Percentiles rank a stretch among this genome's conserved stretches.
These are phyloP conservation scores for Colletotrichum brevisporum DNA, from an alignment of 2,329 filamentous ascomycete genomes.

Conservation along the genomic window DNA sequence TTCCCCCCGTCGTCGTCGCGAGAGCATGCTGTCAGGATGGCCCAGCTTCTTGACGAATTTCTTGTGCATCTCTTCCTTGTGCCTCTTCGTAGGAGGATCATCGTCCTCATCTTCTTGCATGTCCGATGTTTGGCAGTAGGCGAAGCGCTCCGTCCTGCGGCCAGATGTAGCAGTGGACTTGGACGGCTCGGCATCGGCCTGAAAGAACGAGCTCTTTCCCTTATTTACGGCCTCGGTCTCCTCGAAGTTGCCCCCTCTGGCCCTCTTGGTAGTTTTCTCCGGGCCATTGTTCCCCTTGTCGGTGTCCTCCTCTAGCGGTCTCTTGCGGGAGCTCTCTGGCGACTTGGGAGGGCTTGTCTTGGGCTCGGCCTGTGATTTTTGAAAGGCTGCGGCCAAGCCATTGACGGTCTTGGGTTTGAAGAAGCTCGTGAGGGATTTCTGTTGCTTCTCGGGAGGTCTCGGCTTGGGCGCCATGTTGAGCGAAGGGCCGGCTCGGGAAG, in stretches of 20 bases:
- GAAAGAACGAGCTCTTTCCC: conserved; percentile 54
- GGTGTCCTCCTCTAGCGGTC: conserved; percentile 63
- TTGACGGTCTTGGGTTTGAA: conserved; percentile 76
- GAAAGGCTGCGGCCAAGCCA: conserved; percentile 55
- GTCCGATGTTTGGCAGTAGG: conserved; percentile 60
- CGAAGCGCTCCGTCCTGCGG: conserved; percentile 65
- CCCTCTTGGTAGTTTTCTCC: conserved; percentile 59
- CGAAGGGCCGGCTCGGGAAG: neutral
- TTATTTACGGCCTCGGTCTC: conserved; percentile 46
- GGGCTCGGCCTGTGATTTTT: conserved; percentile 48
- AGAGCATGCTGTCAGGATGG: conserved; percentile 84
- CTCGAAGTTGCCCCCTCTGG: conserved; percentile 53
- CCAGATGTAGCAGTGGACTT: conserved; percentile 44
- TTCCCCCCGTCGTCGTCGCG: conserved; percentile 69
- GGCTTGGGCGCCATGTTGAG: conserved; percentile 34
- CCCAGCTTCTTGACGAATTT: conserved; percentile 94
- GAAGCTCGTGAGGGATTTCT: conserved; percentile 89
- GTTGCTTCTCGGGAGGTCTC: conserved; percentile 71
- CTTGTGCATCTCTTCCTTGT: conserved; percentile 81
- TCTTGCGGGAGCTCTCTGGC: conserved; percentile 59
- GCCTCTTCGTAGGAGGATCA: conserved; percentile 64
- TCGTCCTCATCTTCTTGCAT: conserved; percentile 54
- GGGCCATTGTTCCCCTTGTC: conserved; percentile 60
- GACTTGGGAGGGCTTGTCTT: conserved; percentile 47
- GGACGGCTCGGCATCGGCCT: conserved; percentile 43